Conservation (phyloP, 345 rosid genomes). For the Eucalyptus pauciflora region DNA sequence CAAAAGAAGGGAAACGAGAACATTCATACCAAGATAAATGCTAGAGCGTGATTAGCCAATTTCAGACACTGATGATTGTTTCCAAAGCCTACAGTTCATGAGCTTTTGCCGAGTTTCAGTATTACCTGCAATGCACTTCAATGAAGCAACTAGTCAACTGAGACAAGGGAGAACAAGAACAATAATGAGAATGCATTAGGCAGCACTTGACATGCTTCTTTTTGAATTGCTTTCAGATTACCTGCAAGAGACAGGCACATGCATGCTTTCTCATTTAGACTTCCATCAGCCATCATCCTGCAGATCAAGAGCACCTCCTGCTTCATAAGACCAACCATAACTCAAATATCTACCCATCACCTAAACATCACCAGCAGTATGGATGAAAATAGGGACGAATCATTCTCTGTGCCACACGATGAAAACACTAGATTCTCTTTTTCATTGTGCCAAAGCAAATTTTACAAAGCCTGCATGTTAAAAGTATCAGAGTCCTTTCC, state of each 20-base stretch:
- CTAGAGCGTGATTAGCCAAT: not conserved
- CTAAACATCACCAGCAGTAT: not conserved
- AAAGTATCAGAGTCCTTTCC: not conserved
- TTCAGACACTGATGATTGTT: not conserved
- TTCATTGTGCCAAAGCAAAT: not conserved
- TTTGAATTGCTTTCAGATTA: too few species aligned
- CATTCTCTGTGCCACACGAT: not conserved
- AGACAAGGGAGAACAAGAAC: not conserved
- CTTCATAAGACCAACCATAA: not conserved
- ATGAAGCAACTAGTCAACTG: not conserved
- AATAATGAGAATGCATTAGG: not conserved
- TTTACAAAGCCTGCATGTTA: not conserved
- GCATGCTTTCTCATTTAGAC: not conserved
- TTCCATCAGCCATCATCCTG: not conserved
- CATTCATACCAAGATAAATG: not conserved
- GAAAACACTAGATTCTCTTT: not conserved
- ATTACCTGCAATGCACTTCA: not conserved
- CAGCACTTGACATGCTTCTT: not conserved
- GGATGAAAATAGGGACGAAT: not conserved
- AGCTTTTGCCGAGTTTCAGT: not conserved
- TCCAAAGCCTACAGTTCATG: not conserved
- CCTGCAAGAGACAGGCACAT: not conserved
- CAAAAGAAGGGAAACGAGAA: not conserved
- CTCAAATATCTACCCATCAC: not conserved
- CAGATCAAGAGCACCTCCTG: not conserved